Evolutionary conservation across 1,284 basidiomycete species (phyloP).

Genomic region (Ganoderma leucocontextum): DNA sequence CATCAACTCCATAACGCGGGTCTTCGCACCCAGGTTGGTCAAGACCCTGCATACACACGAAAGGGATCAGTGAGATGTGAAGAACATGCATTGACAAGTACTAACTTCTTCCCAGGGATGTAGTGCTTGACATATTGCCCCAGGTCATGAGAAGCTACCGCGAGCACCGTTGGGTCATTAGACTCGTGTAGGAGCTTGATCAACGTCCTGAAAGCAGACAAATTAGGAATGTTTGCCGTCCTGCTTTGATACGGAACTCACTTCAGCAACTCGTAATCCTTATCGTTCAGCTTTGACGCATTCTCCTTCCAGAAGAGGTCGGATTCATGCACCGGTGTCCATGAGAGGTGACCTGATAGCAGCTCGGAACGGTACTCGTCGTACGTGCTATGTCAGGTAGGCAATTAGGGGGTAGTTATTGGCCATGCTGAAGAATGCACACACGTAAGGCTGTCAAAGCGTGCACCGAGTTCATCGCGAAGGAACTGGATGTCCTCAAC

Average conservation of each 20-base stretch:
- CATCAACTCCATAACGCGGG: slow-evolving; percentile 95
- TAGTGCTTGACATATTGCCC: slow-evolving; percentile 93
- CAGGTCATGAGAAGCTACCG: slow-evolving; percentile 92
- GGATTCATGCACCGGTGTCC: slow-evolving; percentile 95
- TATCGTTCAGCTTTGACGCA: slow-evolving; percentile 83
- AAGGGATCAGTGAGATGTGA: neutral
- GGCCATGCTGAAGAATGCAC: slow-evolving; percentile 38
- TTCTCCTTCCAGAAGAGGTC: slow-evolving; percentile 99
- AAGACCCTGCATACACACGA: slow-evolving; percentile 62
- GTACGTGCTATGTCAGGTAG: slow-evolving; percentile 72
- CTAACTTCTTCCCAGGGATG: slow-evolving; percentile 90
- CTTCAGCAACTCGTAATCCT: slow-evolving; percentile 84
- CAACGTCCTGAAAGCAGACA: slow-evolving; percentile 59
- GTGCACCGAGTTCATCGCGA: slow-evolving; percentile 80
- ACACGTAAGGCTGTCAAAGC: slow-evolving; percentile 90
- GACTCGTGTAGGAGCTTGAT: slow-evolving; percentile 79
- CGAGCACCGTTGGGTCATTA: slow-evolving; percentile 78
- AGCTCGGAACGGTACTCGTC: slow-evolving; percentile 97
- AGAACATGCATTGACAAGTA: slow-evolving; percentile 15
- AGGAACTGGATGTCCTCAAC: slow-evolving; percentile 91
- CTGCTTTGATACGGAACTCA: slow-evolving; percentile 42
- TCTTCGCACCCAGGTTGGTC: slow-evolving; percentile 88
- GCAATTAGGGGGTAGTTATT: neutral
- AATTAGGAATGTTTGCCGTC: slow-evolving; percentile 4
- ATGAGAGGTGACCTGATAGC: slow-evolving; percentile 89